phyloP scores from a whole-genome alignment of 2,329 filamentous ascomycete species.

The Arthrinium phaeospermum region DNA sequence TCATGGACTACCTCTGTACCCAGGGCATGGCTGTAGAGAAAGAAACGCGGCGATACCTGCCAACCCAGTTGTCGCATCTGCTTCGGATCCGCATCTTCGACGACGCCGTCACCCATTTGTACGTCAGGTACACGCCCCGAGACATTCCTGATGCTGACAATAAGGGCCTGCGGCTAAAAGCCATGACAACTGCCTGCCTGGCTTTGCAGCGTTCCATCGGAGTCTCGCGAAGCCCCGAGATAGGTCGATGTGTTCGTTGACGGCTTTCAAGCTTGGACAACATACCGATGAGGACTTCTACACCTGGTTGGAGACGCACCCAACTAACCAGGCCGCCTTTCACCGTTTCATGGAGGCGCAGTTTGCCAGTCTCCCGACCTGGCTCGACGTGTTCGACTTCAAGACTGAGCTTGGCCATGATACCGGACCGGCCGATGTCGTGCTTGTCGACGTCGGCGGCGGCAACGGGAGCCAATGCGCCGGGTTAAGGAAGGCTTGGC shows the following conservation, averaged over 20 bases:
- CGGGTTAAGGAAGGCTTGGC: background rate
- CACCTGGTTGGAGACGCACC: background rate
- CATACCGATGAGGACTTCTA: slow-evolving; percentile 9
- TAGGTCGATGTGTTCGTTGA: background rate
- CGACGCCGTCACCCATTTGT: slow-evolving; percentile 11
- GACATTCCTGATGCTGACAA: background rate
- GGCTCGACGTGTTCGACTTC: slow-evolving; percentile 3
- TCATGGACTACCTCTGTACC: slow-evolving; percentile 5
- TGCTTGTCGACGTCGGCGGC: background rate
- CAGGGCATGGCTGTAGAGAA: background rate
- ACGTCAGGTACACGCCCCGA: background rate
- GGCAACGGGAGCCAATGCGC: background rate
- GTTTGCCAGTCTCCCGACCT: slow-evolving; percentile 3
- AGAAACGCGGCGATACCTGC: background rate
- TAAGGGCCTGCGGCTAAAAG: background rate
- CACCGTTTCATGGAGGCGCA: slow-evolving; percentile 15
- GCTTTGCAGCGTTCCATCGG: background rate
- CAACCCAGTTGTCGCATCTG: background rate
- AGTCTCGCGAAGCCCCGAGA: background rate
- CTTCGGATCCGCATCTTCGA: background rate
- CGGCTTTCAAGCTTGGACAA: slow-evolving; percentile 1
- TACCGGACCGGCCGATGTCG: background rate
- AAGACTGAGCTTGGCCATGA: background rate
- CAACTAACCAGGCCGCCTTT: background rate
- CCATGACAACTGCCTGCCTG: background rate